Conservation (phyloP, 331 rosid species). For the Cydonia oblonga region DNA sequence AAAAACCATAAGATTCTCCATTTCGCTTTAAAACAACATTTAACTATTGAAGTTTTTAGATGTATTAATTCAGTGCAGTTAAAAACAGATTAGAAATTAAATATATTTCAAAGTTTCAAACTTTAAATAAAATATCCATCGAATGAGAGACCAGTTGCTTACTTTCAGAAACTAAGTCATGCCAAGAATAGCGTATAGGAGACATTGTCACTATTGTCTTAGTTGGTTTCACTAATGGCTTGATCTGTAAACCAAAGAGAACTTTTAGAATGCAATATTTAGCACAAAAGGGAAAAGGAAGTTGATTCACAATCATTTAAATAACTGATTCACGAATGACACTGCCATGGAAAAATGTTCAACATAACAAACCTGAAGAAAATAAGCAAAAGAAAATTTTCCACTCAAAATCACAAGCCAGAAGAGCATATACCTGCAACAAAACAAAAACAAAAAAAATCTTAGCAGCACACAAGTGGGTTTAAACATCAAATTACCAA, state of each 20-base stretch:
- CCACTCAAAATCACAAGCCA: constrained; percentile 75
- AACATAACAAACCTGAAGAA: constrained; percentile 59
- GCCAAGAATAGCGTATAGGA: constrained; percentile 55
- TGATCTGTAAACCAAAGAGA: constrained; percentile 42
- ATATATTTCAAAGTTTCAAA: neutral
- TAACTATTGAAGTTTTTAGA: neutral
- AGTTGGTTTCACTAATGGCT: constrained; percentile 76
- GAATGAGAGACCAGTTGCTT: constrained; percentile 17
- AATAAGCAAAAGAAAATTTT: constrained; percentile 84
- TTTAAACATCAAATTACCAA: neutral
- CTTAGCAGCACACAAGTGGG: neutral
- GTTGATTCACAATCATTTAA: neutral
- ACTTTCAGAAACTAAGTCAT: constrained; percentile 72
- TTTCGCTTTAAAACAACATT: neutral
- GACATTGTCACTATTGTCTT: constrained; percentile 24
- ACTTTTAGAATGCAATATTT: neutral
- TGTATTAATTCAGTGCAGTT: neutral
- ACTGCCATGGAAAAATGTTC: neutral
- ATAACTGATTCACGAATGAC: neutral
- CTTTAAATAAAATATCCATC: neutral
- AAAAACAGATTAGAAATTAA: neutral
- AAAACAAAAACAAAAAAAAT: neutral
- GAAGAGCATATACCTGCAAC: constrained; percentile 73
- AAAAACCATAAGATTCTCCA: neutral
- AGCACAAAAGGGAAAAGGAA: neutral